Evolutionary conservation across 257 asterid species (phyloP), one percentile per base, ranked within the genome.

Genomic region (Prunella vulgaris): DNA sequence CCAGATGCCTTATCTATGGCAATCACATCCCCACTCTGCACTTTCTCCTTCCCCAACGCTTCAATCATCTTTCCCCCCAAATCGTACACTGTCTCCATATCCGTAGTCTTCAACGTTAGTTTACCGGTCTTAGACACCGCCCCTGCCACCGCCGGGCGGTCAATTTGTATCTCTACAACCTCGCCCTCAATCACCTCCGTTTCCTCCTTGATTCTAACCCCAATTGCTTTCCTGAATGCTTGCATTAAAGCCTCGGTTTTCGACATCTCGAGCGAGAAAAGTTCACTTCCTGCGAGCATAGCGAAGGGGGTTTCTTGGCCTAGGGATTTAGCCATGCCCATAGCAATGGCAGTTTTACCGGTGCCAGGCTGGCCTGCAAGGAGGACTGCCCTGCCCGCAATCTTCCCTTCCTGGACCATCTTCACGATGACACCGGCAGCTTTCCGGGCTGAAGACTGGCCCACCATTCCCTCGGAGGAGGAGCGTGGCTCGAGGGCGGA

Each of bases 1-100:
- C 98, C 97, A 12, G 96, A 93, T 1, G 96, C 92, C 78, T 90
- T 92, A 73, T 93, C 98, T 72, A 93, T 90, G 3, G 84, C 97
- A 73, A 93, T 78, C 59, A 93, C 93, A 76, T 93, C 97, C 62
- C 96, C 97, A 69, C 98, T 90, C 87, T 88, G 97, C 69, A 90
- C 96, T 58, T 90, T 93, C 71, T 90, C 97, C 89, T 87, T 93
- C 74, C 87, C 95, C 79, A 93, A 63, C 2, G 95, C 90, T 74
- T 93, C 98, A 77, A 90, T 93, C 97, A 93, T 90, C 83, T 90
- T 93, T 7, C 73, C 87, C 58, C 97, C 97, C 81, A 88, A 80
- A 59, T 93, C 98, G 73, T 88, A 90, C 12, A 88, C 93, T 0
- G 93, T 88, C 86, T 88, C 96, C 95, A 93, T 90, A 61, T 93